Evolutionary conservation across 1,139 yeast genomes (phyloP).

Genomic region (Blastobotrys ciferrii): DNA sequence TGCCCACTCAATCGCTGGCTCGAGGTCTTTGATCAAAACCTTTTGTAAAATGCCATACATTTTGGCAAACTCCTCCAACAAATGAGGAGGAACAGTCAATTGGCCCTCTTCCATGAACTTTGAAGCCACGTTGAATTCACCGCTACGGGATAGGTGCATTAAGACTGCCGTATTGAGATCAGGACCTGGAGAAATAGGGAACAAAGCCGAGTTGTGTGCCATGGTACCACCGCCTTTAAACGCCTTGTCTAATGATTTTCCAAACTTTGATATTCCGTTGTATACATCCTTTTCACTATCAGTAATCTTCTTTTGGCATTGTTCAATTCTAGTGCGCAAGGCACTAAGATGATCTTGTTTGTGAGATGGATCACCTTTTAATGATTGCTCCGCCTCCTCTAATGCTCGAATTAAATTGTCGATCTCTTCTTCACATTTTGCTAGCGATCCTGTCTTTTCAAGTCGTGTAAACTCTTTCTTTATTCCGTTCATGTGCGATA

Average conservation of each 20-base stretch:
- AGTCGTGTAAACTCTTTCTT: slow-evolving; percentile 31
- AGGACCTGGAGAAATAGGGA: slow-evolving; percentile 24
- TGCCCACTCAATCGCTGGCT: slow-evolving; percentile 47
- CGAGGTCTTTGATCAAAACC: slow-evolving; percentile 33
- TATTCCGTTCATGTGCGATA: slow-evolving; percentile 31
- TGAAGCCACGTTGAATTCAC: slow-evolving; percentile 42
- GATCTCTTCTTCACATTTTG: slow-evolving; percentile 32
- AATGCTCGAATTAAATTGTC: slow-evolving; percentile 32
- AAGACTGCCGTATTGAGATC: slow-evolving; percentile 42
- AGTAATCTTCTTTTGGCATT: slow-evolving; percentile 18
- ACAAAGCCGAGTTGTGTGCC: slow-evolving; percentile 18
- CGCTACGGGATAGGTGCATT: slow-evolving; percentile 46
- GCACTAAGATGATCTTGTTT: slow-evolving; percentile 4
- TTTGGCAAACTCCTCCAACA: slow-evolving; percentile 38
- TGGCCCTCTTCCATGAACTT: slow-evolving; percentile 37
- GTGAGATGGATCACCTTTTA: slow-evolving; percentile 13
- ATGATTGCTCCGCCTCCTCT: slow-evolving; percentile 27
- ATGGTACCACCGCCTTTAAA: slow-evolving; percentile 20
- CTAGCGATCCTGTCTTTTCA: slow-evolving; percentile 31
- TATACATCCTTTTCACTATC: slow-evolving; percentile 35
- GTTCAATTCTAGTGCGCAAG: slow-evolving; percentile 10
- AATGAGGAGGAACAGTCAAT: slow-evolving; percentile 32
- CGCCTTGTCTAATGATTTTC: slow-evolving; percentile 37
- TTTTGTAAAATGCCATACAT: slow-evolving; percentile 39
- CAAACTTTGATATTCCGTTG: slow-evolving; percentile 33